Base-by-base conservation (phyloP, 1,139 yeast genomes). In the Kluyveromyces marxianus region DNA sequence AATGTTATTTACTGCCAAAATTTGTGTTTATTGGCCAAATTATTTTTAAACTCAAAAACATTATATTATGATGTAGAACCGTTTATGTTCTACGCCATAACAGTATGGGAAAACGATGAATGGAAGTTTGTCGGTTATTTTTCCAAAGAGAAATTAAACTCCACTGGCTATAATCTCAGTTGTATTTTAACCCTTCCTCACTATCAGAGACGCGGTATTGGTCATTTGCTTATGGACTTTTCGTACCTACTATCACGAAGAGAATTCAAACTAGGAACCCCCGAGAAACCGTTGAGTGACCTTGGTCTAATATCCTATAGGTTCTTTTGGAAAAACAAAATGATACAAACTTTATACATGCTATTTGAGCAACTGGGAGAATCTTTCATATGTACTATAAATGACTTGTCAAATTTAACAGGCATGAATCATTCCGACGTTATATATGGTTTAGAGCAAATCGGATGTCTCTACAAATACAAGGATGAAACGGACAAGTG, bases 31-130 rank as follows among this genome's bases (percentile, higher is more conserved):
- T 66, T 92, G 52, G 96, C 97, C 2, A 92, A 92, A 62, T 69
- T 90, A 49, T 92, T 90, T 57, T 71, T 92, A 43, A 89, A 89
- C 65, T 87, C 96, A 6, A 92, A 92, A 60, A 89, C 97, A 0
- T 69, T 92, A 42, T 89, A 89, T 60, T 89, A 89, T 61, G 97
- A 90, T 59, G 97, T 92, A 35, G 97, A 90, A 59, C 97, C 97
- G 1, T 92, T 92, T 57, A 75, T 86, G 60, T 92, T 92, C 60
- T 92, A 92, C 65, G 79, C 89, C 2, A 68, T 92, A 46, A 85
- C 92, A 1, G 90, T 83, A 56, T 71, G 69, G 7, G 51, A 56
- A 2, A 54, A 58, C 2, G 69, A 70, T 50, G 65, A 68, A 7
- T 56, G 68, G 4, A 77, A 76, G 28, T 84, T 84, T 60, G 94